These are phyloP conservation scores for Wickerhamiella pararugosa DNA, from an alignment of 1,139 yeast genomes.

Conservation along the genomic window DNA sequence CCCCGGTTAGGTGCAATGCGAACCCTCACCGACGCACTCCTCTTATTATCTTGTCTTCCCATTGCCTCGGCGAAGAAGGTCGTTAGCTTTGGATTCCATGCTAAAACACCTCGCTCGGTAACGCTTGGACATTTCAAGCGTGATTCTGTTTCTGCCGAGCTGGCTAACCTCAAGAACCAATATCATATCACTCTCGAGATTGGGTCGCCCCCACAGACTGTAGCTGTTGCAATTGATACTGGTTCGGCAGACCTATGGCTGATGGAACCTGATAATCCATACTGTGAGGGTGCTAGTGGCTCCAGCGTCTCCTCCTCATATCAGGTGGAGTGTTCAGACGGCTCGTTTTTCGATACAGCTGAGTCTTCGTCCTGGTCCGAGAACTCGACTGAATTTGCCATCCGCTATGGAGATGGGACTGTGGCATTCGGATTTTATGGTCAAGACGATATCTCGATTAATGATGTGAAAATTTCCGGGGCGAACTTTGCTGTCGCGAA, in stretches of 20 bases:
- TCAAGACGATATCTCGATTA: constrained; percentile 34
- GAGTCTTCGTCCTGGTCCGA: constrained; percentile 6
- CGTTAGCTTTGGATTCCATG: too few species aligned
- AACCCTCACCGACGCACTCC: too few species aligned
- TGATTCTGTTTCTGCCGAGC: too few species aligned
- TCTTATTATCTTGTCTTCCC: too few species aligned
- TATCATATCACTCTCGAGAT: neutral
- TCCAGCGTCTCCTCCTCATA: constrained; percentile 3
- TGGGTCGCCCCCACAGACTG: neutral
- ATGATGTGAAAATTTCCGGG: constrained; percentile 29
- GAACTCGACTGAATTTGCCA: constrained; percentile 16
- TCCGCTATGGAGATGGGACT: constrained; percentile 49
- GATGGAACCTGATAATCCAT: constrained; percentile 11
- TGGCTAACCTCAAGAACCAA: neutral
- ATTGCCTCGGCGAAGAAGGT: too few species aligned
- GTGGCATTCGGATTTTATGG: constrained; percentile 49
- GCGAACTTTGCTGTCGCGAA: constrained; percentile 43
- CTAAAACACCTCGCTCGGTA: too few species aligned
- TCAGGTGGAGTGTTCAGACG: constrained; percentile 5
- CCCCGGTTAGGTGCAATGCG: too few species aligned
- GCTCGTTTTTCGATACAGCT: neutral
- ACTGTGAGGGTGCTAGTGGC: constrained; percentile 8
- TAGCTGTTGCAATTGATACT: constrained; percentile 24
- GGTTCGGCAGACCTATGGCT: constrained; percentile 33
- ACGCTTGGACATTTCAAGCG: too few species aligned